Evolutionary conservation across 2,329 filamentous ascomycete species (phyloP).

Genomic region (Talaromyces piceae): DNA sequence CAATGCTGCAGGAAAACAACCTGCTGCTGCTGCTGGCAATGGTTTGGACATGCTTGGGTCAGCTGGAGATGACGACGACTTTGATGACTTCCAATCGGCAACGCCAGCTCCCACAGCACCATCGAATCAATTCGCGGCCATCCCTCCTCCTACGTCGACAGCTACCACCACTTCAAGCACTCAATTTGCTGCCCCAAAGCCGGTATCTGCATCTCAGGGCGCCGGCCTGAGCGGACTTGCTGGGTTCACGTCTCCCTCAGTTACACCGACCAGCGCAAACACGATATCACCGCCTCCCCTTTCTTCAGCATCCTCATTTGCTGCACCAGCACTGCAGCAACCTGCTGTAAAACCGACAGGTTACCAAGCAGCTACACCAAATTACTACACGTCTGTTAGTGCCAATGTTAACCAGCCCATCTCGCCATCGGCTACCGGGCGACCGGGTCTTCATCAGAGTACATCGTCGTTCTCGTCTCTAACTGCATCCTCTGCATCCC

Average conservation of each 20-base stretch:
- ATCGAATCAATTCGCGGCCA: conserved; percentile 28
- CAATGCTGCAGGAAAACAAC: conserved; percentile 36
- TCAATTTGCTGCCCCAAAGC: conserved; percentile 12
- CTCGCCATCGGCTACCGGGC: conserved; percentile 2
- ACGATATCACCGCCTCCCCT: conserved; percentile 59
- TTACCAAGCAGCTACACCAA: conserved; percentile 74
- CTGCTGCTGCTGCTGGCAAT: conserved; percentile 41
- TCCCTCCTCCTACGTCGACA: conserved; percentile 41
- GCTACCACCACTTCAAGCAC: conserved; percentile 40
- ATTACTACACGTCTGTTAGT: conserved; percentile 85
- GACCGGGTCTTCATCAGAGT: conserved; percentile 3
- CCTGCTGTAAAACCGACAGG: conserved; percentile 50
- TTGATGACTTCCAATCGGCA: conserved; percentile 95
- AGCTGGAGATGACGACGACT: conserved; percentile 70
- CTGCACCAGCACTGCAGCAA: conserved; percentile 18
- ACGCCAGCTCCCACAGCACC: conserved; percentile 41
- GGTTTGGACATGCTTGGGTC: conserved; percentile 43
- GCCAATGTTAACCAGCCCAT: conserved; percentile 25
- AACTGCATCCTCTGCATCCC: conserved; percentile 27
- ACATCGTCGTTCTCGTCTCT: conserved; percentile 16
- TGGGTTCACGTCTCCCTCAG: conserved; percentile 72
- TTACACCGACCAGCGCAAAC: conserved; percentile 52
- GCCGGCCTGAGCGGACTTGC: conserved; percentile 74
- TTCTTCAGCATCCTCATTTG: conserved; percentile 3
- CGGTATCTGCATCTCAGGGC: conserved; percentile 42